Percentiles rank a stretch among this genome's conserved stretches.
Evolutionary conservation across 306 rosid genomes (phyloP).

Genomic region (Lablab purpureus): DNA sequence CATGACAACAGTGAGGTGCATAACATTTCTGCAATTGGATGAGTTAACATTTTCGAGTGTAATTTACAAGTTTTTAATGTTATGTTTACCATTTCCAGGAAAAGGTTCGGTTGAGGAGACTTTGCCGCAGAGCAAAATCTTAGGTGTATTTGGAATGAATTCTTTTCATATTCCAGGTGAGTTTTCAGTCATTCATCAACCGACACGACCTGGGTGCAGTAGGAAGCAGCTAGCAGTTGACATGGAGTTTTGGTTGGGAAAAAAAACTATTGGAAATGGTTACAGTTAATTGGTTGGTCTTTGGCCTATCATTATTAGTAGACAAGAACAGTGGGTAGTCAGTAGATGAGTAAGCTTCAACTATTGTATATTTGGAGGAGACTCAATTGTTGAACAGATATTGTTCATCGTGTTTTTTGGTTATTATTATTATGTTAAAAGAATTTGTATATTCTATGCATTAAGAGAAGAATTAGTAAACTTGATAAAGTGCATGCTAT

Average conservation of each 20-base stretch:
- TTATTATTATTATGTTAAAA: neutral
- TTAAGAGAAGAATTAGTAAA: neutral
- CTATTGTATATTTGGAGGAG: neutral
- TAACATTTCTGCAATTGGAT: slow-evolving; percentile 25
- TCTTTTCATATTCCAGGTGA: slow-evolving; percentile 12
- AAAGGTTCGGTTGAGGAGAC: slow-evolving; percentile 82
- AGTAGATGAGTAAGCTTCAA: neutral
- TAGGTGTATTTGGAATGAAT: slow-evolving; percentile 32
- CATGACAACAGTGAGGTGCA: slow-evolving; percentile 59
- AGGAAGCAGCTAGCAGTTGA: neutral
- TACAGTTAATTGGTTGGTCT: neutral
- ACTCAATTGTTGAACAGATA: neutral
- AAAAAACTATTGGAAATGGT: neutral
- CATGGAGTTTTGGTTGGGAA: slow-evolving; percentile 15
- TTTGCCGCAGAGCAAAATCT: slow-evolving; percentile 66
- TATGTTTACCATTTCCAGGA: slow-evolving; percentile 58
- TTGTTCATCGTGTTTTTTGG: too few species aligned
- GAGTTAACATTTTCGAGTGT: slow-evolving; percentile 1
- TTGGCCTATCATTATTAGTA: neutral
- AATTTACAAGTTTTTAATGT: neutral
- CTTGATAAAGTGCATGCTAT: neutral
- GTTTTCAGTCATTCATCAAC: slow-evolving; percentile 2
- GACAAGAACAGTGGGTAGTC: neutral
- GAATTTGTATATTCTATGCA: neutral
- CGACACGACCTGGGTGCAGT: neutral